Percentiles rank a stretch among this genome's conserved stretches.
Conservation (phyloP, 345 rosid genomes). For the Adansonia digitata region DNA sequence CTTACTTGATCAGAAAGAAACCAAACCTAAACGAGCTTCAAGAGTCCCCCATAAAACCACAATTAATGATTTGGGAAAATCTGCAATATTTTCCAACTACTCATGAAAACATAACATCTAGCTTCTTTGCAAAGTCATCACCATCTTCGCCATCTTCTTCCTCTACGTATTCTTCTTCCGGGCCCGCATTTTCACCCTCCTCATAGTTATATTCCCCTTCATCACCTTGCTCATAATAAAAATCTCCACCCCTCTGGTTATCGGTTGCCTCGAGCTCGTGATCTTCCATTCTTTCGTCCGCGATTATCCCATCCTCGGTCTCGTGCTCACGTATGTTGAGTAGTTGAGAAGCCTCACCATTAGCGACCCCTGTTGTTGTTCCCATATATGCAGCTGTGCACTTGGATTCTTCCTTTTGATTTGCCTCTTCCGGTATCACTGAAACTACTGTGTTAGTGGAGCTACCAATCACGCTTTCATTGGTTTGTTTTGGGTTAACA, state of each 20-base stretch:
- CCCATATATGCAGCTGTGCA: slow-evolving; percentile 13
- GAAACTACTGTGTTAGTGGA: not conserved
- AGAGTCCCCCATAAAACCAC: slow-evolving; percentile 17
- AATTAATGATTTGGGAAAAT: not conserved
- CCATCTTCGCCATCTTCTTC: slow-evolving; percentile 51
- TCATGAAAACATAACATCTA: slow-evolving; percentile 52
- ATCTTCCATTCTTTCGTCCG: slow-evolving; percentile 44
- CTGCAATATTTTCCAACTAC: not conserved
- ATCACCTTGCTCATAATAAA: slow-evolving; percentile 49
- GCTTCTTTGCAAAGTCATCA: slow-evolving; percentile 59
- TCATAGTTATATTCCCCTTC: slow-evolving; percentile 68
- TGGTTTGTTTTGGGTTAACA: slow-evolving; percentile 13
- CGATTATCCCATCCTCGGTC: slow-evolving; percentile 33
- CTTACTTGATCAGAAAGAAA: too few relatives aligned
- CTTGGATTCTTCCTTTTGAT: slow-evolving; percentile 28
- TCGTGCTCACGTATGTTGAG: slow-evolving; percentile 25
- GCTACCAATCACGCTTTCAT: not conserved
- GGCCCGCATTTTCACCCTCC: slow-evolving; percentile 57
- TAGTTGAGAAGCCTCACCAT: slow-evolving; percentile 23
- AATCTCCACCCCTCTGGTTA: slow-evolving; percentile 42
- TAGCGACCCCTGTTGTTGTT: slow-evolving; percentile 24
- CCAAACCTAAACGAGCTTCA: slow-evolving; percentile 7
- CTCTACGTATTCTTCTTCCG: slow-evolving; percentile 50
- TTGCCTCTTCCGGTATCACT: slow-evolving; percentile 18
- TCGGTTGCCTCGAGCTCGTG: slow-evolving; percentile 47